Conservation (phyloP, 176 grass and related monocot species). For the Eragrostis nindensis region DNA sequence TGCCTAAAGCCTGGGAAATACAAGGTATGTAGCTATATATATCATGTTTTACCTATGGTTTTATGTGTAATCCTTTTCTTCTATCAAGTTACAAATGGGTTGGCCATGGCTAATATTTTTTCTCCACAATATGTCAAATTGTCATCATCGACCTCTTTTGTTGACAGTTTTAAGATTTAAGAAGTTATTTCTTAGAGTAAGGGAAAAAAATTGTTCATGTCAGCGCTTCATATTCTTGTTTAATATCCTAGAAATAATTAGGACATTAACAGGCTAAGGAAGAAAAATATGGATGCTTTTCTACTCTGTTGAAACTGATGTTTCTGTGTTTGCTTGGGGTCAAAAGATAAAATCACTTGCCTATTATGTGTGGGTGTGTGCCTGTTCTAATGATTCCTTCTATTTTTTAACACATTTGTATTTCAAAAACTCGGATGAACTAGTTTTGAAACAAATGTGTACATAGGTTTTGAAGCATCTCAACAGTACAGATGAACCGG, state of each 20-base stretch:
- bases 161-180: background rate
- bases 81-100: background rate
- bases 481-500: no score
- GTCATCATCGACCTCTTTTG: constrained; percentile 4
- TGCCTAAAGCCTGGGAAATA: constrained; percentile 80
- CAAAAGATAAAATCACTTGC: background rate
- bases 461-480: constrained; percentile 19
- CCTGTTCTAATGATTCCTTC: background rate
- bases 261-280: constrained; percentile 8
- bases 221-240: background rate
- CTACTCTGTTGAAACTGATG: constrained; percentile 15
- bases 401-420: constrained; percentile 15
- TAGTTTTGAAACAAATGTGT: no score
- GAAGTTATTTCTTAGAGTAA: background rate
- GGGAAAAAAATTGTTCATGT: background rate
- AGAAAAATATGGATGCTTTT: constrained; percentile 15
- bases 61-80: background rate
- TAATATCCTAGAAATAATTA: background rate
- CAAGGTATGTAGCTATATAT: constrained; percentile 60
- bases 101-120: background rate
- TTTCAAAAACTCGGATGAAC: background rate
- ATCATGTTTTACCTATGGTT: constrained; percentile 9
- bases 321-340: constrained; percentile 7
- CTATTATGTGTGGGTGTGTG: background rate
- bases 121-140: background rate